These are phyloP conservation scores for Aspergillus tamarii DNA, from an alignment of 2,329 filamentous ascomycete species.

Conservation along the genomic window DNA sequence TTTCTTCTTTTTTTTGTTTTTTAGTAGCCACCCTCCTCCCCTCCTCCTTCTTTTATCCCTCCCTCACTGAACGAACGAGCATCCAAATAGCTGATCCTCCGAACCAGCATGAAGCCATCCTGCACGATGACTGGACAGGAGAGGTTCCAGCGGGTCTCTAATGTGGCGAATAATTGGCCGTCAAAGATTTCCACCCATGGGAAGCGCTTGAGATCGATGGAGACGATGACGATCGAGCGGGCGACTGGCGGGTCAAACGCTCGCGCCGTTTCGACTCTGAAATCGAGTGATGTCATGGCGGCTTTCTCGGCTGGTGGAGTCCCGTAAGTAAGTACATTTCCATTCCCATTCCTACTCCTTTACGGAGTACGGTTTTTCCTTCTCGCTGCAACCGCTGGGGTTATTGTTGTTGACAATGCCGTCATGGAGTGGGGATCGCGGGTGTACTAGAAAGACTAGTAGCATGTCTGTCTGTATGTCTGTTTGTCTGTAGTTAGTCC, in stretches of 20 bases:
- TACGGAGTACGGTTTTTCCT: not conserved
- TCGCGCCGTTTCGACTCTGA: constrained; percentile 29
- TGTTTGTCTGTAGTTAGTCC: too few species aligned
- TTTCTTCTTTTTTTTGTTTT: not conserved
- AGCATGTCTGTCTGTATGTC: not conserved
- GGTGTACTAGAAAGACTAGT: not conserved
- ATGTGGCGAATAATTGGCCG: constrained; percentile 23
- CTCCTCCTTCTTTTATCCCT: not conserved
- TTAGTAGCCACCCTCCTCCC: not conserved
- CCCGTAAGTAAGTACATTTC: not conserved
- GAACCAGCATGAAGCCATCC: constrained; percentile 25
- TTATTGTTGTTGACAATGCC: not conserved
- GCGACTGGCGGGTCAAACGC: constrained; percentile 30
- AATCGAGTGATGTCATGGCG: constrained; percentile 33
- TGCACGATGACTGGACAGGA: constrained; percentile 31
- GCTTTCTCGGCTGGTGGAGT: not conserved
- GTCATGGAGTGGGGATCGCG: constrained; percentile 7
- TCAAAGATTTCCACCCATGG: constrained; percentile 28
- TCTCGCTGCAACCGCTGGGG: not conserved
- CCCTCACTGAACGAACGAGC: not conserved
- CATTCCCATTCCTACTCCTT: not conserved
- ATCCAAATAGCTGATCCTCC: constrained; percentile 15
- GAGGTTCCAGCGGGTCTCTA: constrained; percentile 12
- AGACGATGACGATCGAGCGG: constrained; percentile 37
- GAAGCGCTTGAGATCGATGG: constrained; percentile 34